Evolutionary conservation across 23 red algal genomes (phyloP), one percentile per base, ranked within the genome.

Genomic region (Pyropia haitanensis): DNA sequence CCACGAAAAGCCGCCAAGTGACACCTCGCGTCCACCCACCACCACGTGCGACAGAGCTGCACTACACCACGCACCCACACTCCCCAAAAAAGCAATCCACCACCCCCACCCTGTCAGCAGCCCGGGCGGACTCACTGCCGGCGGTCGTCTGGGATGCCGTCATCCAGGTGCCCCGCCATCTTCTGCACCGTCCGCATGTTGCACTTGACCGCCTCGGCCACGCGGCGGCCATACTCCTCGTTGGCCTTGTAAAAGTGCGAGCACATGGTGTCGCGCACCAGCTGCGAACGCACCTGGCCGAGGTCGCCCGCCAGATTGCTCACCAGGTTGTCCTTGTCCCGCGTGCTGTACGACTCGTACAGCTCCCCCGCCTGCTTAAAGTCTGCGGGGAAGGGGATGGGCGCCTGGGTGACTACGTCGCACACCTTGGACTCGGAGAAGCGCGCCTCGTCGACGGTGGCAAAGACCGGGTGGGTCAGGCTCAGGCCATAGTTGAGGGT

Each of bases 181-280:
- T 53, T 27, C 28, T 25, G 48, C 26, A 77, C 29, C 39, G 18
- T 8, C 58, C 28, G 26, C 72, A 65, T 15, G 32, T 62, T 28
- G 56, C 58, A 63, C 22, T 46, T 16, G 1, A 51, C 72, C 14
- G 31, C 34, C 22, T 66, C 28, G 14, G 58, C 72, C 15, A 77
- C 18, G 3, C 58, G n/a, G 5, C 58, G 17, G 3, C 72, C 72
- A 64, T 51, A 77, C 8, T 77, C 19, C 18, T 48, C 28, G 55
- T 63, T 61, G 9, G 72, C 72, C 60, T 77, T 77, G 58, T 77
- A 77, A 20, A 77, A 77, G 27, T 77, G 72, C 8, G 58, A 34
- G 32, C 71, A 75, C 71, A 75, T 75, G 19, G 30, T 63, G 30
- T 75, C 21, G 8, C 20, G 4, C 2, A 75, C 48, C 14, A 50